These are phyloP conservation scores for Penicillium antarcticum DNA, from an alignment of 495 filamentous ascomycete genomes.

Conservation along the genomic window DNA sequence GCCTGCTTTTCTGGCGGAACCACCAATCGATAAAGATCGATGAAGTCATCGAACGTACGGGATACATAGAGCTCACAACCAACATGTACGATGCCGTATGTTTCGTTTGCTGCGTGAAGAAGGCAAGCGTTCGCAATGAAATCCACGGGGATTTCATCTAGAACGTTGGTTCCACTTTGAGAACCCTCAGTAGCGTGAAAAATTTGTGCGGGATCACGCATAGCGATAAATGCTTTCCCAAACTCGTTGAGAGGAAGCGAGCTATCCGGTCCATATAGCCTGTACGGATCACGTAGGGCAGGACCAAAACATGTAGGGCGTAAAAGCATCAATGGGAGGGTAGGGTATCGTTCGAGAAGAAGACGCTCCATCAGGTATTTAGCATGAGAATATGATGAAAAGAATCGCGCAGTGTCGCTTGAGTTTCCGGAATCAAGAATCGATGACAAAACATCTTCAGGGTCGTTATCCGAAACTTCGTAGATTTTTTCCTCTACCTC, in stretches of 20 bases:
- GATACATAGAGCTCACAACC: not conserved
- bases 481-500: not conserved
- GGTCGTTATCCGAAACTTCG: not conserved
- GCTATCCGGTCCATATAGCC: not conserved
- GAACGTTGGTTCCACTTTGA: not conserved
- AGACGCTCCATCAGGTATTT: constrained; percentile 11
- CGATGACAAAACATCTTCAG: not conserved
- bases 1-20: not conserved
- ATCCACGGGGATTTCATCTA: constrained; percentile 10
- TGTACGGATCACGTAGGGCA: constrained; percentile 6
- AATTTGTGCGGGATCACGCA: not conserved
- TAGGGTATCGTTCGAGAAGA: not conserved
- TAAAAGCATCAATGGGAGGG: constrained; percentile 6
- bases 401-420: not conserved
- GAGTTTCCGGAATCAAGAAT: not conserved
- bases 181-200: not conserved
- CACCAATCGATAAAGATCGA: not conserved
- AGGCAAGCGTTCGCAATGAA: constrained; percentile 3
- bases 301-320: constrained; percentile 7
- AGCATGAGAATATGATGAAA: constrained; percentile 5
- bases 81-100: not conserved
- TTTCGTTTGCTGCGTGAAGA: not conserved
- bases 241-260: not conserved
- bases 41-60: not conserved
- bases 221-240: not conserved